Conservation (phyloP, 306 rosid genomes). For the Lathyrus aphaca region DNA sequence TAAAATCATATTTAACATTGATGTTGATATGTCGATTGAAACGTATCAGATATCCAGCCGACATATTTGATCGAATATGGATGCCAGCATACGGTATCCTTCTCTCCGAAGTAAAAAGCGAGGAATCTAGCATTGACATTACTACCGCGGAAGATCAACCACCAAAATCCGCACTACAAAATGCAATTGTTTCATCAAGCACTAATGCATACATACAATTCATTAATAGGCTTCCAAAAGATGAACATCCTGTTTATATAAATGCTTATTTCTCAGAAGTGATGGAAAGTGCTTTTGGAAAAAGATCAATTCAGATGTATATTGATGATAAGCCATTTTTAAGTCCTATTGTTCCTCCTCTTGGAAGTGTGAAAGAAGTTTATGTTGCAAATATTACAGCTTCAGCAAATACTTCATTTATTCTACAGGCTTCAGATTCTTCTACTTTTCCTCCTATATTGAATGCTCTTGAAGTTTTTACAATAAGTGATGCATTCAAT, state of each 20-base stretch:
- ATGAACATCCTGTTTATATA: constrained; percentile 37
- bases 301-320: constrained; percentile 43
- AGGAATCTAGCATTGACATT: constrained; percentile 21
- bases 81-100: neutral
- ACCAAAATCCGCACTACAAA: constrained; percentile 42
- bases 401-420: constrained; percentile 39
- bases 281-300: constrained; percentile 22
- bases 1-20: neutral
- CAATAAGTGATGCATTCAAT: constrained; percentile 30
- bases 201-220: constrained; percentile 6
- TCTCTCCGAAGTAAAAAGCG: constrained; percentile 30
- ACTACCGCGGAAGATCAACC: constrained; percentile 50
- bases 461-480: constrained; percentile 53
- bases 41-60: constrained; percentile 38
- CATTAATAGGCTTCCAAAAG: constrained; percentile 35
- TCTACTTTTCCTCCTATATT: constrained; percentile 57
- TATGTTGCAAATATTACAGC: constrained; percentile 41
- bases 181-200: constrained; percentile 41
- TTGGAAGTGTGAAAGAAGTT: constrained; percentile 43
- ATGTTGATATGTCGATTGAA: neutral
- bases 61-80: constrained; percentile 52
- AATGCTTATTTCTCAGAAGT: constrained; percentile 57
- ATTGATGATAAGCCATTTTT: constrained; percentile 32
- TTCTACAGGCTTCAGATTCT: constrained; percentile 32
- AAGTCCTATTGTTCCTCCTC: constrained; percentile 44